These are phyloP conservation scores for Golubevia pallescens DNA, from an alignment of 1,284 basidiomycete species.

Conservation along the genomic window DNA sequence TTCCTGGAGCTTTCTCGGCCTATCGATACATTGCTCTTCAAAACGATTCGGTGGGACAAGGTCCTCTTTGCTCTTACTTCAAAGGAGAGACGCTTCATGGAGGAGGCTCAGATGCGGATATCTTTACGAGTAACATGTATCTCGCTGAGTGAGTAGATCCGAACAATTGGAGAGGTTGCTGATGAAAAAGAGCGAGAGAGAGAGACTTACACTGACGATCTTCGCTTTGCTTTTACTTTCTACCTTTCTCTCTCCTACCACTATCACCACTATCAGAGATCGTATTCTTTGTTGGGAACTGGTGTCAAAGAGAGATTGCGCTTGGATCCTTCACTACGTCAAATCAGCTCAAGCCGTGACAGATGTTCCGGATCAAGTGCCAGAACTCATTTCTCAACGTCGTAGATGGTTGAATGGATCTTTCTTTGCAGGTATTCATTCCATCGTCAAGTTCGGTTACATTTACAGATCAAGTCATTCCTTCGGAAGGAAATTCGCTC, in stretches of 20 bases:
- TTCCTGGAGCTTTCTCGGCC: background rate
- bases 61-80: background rate
- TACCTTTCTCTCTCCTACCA: background rate
- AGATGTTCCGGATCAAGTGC: slow-evolving; percentile 45
- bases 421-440: slow-evolving; percentile 60
- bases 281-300: slow-evolving; percentile 60
- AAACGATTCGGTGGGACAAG: slow-evolving; percentile 1
- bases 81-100: slow-evolving; percentile 1
- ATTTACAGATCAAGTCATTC: slow-evolving; percentile 60
- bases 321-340: slow-evolving; percentile 60
- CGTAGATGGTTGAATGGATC: slow-evolving; percentile 60
- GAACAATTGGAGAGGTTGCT: background rate
- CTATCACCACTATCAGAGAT: slow-evolving; percentile 22
- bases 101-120: slow-evolving; percentile 45
- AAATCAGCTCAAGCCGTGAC: slow-evolving; percentile 56
- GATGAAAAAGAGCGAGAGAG: background rate
- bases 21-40: slow-evolving; percentile 3
- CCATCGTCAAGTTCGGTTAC: slow-evolving; percentile 61
- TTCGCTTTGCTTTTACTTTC: background rate
- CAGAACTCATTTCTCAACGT: slow-evolving; percentile 53
- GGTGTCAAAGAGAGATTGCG: slow-evolving; percentile 47
- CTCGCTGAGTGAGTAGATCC: slow-evolving; percentile 28
- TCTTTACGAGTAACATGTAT: slow-evolving; percentile 61
- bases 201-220: background rate
- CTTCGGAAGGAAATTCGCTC: slow-evolving; percentile 40